These are phyloP conservation scores for Kuraishia hungarica DNA, from an alignment of 805 yeast genomes.

Conservation along the genomic window DNA sequence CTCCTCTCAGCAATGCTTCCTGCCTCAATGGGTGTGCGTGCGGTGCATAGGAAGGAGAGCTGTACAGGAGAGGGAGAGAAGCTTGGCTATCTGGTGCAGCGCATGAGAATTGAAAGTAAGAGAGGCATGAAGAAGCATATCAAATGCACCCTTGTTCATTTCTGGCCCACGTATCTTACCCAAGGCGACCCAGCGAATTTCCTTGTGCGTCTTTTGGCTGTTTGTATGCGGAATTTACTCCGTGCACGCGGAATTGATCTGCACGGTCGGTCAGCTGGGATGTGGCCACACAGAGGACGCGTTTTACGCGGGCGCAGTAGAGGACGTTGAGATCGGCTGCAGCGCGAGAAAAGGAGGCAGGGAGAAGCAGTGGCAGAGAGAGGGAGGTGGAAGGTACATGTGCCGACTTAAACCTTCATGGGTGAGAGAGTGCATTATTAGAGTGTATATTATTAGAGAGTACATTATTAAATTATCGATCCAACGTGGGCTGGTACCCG, in stretches of 20 bases:
- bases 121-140: not conserved
- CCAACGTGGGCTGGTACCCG: no score
- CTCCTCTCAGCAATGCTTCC: no score
- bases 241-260: not conserved
- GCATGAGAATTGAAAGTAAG: not conserved
- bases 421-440: no score
- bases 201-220: not conserved
- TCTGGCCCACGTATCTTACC: not conserved
- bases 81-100: no score
- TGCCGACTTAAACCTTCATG: no score
- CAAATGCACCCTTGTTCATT: not conserved
- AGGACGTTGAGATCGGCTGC: not conserved
- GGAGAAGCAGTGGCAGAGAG: no score
- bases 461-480: no score
- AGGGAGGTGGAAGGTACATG: no score
- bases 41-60: no score
- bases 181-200: constrained; percentile 1
- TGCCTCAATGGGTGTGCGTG: no score
- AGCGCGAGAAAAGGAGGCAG: not conserved
- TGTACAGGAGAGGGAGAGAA: no score
- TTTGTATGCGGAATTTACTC: not conserved
- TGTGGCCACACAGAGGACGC: not conserved
- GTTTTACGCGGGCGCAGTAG: not conserved
- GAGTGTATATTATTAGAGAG: no score
- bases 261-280: not conserved